These are phyloP conservation scores for Lichenothelia convexa DNA, from an alignment of 495 filamentous ascomycete genomes.

Conservation along the genomic window DNA sequence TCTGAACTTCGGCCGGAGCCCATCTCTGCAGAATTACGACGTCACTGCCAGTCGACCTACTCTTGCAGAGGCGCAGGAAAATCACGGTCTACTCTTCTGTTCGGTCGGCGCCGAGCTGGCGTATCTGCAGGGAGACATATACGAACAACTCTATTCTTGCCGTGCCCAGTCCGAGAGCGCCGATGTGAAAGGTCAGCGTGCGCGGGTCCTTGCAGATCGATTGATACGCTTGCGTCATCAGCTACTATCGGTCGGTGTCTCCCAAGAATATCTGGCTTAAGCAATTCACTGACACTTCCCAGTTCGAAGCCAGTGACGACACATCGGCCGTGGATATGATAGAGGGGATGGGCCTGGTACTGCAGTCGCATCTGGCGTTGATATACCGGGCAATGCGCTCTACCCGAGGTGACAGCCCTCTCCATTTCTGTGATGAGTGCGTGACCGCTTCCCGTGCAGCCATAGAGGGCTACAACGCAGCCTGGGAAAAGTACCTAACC, in stretches of 20 bases:
- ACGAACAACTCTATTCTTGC: not conserved
- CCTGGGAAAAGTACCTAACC: conserved; percentile 1
- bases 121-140: not conserved
- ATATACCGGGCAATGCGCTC: conserved; percentile 4
- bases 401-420: not conserved
- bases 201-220: not conserved
- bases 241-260: not conserved
- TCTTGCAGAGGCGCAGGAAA: not conserved
- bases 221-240: not conserved
- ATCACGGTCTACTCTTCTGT: not conserved
- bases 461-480: conserved; percentile 1
- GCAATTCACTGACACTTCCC: not conserved
- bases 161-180: not conserved
- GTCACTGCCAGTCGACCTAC: not conserved
- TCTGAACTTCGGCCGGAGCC: not conserved
- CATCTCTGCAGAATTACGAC: not conserved
- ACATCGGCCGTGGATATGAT: not conserved
- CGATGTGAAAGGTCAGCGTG: not conserved
- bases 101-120: not conserved
- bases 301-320: not conserved
- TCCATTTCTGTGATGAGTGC: conserved; percentile 4
- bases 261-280: not conserved
- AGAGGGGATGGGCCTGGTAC: not conserved
- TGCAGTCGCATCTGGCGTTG: conserved; percentile 5
- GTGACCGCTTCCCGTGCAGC: conserved; percentile 2